These are phyloP conservation scores for Cenococcum geophilum DNA, from an alignment of 495 filamentous ascomycete species.

Conservation along the genomic window DNA sequence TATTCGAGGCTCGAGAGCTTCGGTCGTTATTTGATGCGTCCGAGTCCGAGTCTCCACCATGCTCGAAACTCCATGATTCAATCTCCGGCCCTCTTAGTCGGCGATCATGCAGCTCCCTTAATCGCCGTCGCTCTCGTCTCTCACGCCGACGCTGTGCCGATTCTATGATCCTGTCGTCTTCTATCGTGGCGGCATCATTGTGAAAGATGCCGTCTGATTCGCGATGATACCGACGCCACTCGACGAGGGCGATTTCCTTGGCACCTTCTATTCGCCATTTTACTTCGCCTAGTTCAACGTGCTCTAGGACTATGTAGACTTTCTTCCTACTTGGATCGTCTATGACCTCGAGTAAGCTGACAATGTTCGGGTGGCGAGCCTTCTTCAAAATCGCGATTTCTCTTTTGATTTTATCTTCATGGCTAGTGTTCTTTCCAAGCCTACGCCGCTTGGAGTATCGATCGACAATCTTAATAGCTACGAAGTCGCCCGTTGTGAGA, in stretches of 20 bases:
- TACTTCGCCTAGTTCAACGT: conserved; percentile 88
- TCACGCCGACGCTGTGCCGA: conserved; percentile 32
- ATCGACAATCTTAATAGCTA: conserved; percentile 97
- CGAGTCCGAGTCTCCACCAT: conserved; percentile 61
- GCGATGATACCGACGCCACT: conserved; percentile 69
- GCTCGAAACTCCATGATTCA: conserved; percentile 70
- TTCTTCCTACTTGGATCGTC: conserved; percentile 94
- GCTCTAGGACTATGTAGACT: conserved; percentile 95
- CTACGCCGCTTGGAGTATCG: conserved; percentile 88
- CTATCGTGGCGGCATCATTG: conserved; percentile 38
- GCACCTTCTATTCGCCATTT: conserved; percentile 82
- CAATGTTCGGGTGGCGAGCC: conserved; percentile 90
- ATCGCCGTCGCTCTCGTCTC: conserved; percentile 26
- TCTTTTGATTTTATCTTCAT: conserved; percentile 89
- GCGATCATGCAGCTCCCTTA: conserved; percentile 19
- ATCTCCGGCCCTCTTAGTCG: conserved; percentile 6
- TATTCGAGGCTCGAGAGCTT: conserved; percentile 25
- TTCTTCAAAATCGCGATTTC: conserved; percentile 99
- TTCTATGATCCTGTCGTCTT: conserved; percentile 51
- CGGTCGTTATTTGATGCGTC: conserved; percentile 26
- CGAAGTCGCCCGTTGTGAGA: conserved; percentile 44
- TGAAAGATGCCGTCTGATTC: conserved; percentile 52
- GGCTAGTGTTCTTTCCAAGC: conserved; percentile 67
- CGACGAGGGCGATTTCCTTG: conserved; percentile 70
- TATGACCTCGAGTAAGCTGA: conserved; percentile 91